Conservation (phyloP, 306 rosid genomes). For the Ormosia emarginata region DNA sequence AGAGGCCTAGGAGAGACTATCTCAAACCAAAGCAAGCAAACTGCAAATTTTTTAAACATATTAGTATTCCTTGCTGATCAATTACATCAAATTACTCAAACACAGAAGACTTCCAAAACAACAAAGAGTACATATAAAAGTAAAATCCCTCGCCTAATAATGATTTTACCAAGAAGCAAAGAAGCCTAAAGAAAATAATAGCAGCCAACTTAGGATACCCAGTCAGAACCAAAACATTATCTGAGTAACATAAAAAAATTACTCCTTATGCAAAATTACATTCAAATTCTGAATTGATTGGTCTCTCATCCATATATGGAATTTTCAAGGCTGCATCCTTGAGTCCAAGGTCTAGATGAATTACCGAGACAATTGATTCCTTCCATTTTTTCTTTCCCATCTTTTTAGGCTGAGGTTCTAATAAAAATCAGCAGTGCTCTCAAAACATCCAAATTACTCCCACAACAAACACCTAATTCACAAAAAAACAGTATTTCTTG, state of each 20-base stretch:
- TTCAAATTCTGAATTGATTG: not conserved
- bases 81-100: conserved; percentile 10
- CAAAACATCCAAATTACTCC: not conserved
- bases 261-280: not conserved
- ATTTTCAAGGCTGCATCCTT: not conserved
- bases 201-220: not conserved
- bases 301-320: not conserved
- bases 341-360: not conserved
- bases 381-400: not conserved
- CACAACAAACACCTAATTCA: not conserved
- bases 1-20: not conserved
- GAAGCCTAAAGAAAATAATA: not conserved
- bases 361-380: not conserved
- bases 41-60: not conserved
- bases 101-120: not conserved
- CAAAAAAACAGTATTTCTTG: not conserved
- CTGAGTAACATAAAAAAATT: not conserved
- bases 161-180: conserved; percentile 9
- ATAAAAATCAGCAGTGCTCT: not conserved
- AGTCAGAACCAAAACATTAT: not conserved
- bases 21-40: not conserved
- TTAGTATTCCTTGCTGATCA: not conserved
- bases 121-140: not conserved
- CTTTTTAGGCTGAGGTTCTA: not conserved
- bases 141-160: not conserved